phyloP scores from a whole-genome alignment of 2,329 filamentous ascomycete genomes.

The Paecilomyces formosus region DNA sequence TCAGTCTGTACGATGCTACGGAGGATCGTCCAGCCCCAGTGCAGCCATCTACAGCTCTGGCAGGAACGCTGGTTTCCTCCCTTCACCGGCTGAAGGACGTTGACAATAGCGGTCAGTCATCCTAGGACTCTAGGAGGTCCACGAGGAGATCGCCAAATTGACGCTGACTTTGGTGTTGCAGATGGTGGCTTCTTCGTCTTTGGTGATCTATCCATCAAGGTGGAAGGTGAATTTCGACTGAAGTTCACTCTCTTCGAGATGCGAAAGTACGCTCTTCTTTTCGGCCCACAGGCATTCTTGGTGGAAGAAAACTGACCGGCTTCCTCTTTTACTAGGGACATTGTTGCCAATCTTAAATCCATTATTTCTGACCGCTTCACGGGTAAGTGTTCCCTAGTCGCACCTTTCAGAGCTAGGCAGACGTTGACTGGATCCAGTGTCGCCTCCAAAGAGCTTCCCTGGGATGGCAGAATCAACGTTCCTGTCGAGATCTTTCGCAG shows the following conservation, averaged over 20 bases:
- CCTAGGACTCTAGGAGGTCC: slow-evolving; percentile 1
- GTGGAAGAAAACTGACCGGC: slow-evolving; percentile 10
- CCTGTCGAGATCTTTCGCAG: slow-evolving; percentile 73
- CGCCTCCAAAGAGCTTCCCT: slow-evolving; percentile 60
- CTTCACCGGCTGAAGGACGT: slow-evolving; percentile 74
- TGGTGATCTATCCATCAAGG: slow-evolving; percentile 72
- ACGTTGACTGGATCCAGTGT: slow-evolving; percentile 21
- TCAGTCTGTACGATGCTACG: slow-evolving; percentile 46
- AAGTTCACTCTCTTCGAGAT: slow-evolving; percentile 74
- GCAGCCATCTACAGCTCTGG: slow-evolving; percentile 48
- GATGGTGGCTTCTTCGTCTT: slow-evolving; percentile 90
- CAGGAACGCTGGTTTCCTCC: slow-evolving; percentile 71
- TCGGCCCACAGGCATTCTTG: slow-evolving; percentile 3
- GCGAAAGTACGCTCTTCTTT: slow-evolving; percentile 43
- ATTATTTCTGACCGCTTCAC: slow-evolving; percentile 61
- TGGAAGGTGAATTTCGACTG: slow-evolving; percentile 64
- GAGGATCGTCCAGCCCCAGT: slow-evolving; percentile 38
- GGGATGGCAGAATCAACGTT: slow-evolving; percentile 77
- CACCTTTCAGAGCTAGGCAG: background rate
- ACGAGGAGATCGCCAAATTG: too few relatives aligned
- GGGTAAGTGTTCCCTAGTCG: slow-evolving; percentile 36
- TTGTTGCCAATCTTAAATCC: slow-evolving; percentile 46
- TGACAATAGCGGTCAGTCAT: slow-evolving; percentile 52
- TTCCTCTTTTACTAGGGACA: slow-evolving; percentile 17
- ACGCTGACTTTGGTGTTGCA: slow-evolving; percentile 8